Evolutionary conservation across 2,329 filamentous ascomycete genomes (phyloP).

Genomic region (Paracoccidioides lutzii): DNA sequence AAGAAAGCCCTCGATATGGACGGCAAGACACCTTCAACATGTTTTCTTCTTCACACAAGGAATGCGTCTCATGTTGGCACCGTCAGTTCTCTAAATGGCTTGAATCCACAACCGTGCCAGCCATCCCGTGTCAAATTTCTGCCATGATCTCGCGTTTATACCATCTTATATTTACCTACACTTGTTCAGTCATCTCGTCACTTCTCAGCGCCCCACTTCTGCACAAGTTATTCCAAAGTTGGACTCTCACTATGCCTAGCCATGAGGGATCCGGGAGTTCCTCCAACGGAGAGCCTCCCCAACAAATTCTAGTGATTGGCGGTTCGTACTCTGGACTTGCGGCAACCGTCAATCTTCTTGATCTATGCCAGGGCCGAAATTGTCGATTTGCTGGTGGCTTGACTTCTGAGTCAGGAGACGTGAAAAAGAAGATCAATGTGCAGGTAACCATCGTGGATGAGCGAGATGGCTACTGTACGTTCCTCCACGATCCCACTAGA

Average conservation of each 20-base stretch:
- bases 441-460: constrained; percentile 63
- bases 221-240: background rate
- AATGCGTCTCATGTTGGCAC: background rate
- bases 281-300: constrained; percentile 6
- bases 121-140: background rate
- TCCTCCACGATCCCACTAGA: background rate
- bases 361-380: constrained; percentile 45
- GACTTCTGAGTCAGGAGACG: constrained; percentile 12
- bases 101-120: background rate
- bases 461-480: constrained; percentile 61
- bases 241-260: constrained; percentile 23
- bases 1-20: background rate
- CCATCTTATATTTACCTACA: background rate
- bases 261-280: background rate
- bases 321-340: constrained; percentile 59
- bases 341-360: constrained; percentile 52
- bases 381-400: constrained; percentile 28
- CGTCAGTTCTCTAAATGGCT: background rate
- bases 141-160: background rate
- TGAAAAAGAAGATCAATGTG: constrained; percentile 36
- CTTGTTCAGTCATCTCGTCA: background rate
- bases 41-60: background rate
- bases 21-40: background rate
- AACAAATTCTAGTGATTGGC: constrained; percentile 54
- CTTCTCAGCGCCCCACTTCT: background rate